These are phyloP conservation scores for Sicyos baderoa DNA, from an alignment of 306 rosid species.

Conservation along the genomic window DNA sequence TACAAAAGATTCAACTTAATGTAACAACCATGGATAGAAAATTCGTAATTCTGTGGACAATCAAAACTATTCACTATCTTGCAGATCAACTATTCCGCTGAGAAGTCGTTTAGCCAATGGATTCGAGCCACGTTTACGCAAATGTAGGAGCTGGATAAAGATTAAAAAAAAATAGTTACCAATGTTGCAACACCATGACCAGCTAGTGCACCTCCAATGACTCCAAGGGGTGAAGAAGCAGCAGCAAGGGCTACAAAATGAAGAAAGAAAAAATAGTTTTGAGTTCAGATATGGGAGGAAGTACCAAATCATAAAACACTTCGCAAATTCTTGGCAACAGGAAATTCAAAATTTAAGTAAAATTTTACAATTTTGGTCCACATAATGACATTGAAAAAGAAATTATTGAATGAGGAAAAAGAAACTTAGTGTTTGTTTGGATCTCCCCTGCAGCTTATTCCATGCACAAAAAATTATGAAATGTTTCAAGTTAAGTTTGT, in stretches of 20 bases:
- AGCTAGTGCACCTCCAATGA: constrained; percentile 86
- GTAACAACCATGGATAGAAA: neutral
- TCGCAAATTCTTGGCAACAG: neutral
- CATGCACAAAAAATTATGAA: neutral
- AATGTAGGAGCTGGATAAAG: neutral
- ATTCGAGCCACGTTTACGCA: neutral
- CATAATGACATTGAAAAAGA: neutral
- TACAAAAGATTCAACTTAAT: neutral
- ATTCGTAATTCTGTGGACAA: neutral
- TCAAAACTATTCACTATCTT: neutral
- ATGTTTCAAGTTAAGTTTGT: neutral
- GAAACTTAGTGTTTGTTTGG: neutral
- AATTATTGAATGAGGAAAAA: neutral
- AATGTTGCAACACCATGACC: constrained; percentile 90
- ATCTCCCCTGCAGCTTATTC: neutral
- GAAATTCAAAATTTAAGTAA: neutral
- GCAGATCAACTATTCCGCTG: neutral
- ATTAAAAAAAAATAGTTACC: constrained; percentile 35
- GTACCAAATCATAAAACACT: neutral
- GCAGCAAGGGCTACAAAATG: constrained; percentile 81
- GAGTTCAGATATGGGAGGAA: neutral
- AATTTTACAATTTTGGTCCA: neutral
- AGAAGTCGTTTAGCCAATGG: neutral
- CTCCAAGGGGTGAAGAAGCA: constrained; percentile 95
- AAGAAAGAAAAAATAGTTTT: constrained; percentile 18